Base-by-base conservation (phyloP, 768 basidiomycete species). In the Omphalotus guepiniiformis region DNA sequence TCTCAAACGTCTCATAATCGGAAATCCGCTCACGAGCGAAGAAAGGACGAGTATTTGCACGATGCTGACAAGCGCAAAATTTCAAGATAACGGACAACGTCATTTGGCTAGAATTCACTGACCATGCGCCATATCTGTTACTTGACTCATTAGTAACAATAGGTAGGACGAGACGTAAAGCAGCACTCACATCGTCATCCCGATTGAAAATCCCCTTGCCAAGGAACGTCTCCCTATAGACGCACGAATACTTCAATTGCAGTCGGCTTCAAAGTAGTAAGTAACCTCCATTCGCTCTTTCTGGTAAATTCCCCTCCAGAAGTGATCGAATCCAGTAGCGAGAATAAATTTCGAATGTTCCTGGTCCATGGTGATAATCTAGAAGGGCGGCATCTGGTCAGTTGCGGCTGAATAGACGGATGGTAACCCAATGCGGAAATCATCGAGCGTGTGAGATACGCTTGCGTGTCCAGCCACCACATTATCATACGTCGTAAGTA, bases 331-430 rank as follows among this genome's bases (percentile, higher is more conserved):
- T 0, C 83, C 82, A 4, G 83, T 83, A 0, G 84, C 68, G 3
- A 85, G 63, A 21, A 85, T 69, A 55, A 76, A 82, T 58, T 85
- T 85, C 47, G 72, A 63, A 53, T 86, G 83, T 44, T 80, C 78
- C 61, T 82, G 78, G 60, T 87, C 85, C 81, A 85, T 85, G 22
- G 83, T 78, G 28, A 85, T 81, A 23, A 87, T 81, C 84, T 87
- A 52, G 19, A 47, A 7, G 36, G 16, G 9, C 36, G 30, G 27
- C 7, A 16, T 39, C 29, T 39, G n/a, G n/a, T n/a, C n/a, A n/a
- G n/a, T n/a, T n/a, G n/a, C n/a, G n/a, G n/a, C n/a, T n/a, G n/a
- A 19, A 28, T 35, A 5, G 36, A n/a, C 25, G 16, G 27, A 11
- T 5, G 34, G 27, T 29, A 28, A 43, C 25, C n/a, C n/a, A n/a